Evolutionary conservation across 768 basidiomycete genomes (phyloP).

Genomic region (Stropharia rugosoannulata): DNA sequence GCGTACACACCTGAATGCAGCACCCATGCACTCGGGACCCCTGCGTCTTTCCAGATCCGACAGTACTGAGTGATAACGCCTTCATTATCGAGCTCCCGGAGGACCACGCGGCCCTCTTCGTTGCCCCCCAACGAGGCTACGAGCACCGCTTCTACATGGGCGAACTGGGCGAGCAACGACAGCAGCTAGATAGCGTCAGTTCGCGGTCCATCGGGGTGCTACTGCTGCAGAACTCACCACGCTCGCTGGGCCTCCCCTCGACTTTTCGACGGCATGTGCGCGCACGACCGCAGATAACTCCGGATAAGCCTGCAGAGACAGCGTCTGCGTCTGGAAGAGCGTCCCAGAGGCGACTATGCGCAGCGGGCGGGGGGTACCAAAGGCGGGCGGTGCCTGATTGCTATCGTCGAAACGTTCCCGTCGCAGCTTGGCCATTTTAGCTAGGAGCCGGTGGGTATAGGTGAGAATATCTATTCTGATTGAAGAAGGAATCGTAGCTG

Average conservation of each 20-base stretch:
- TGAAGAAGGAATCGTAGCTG: constrained; percentile 3
- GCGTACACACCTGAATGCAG: constrained; percentile 59
- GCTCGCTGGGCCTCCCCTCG: constrained; percentile 72
- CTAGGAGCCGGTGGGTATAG: constrained; percentile 16
- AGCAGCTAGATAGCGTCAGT: constrained; percentile 42
- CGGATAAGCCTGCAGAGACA: constrained; percentile 62
- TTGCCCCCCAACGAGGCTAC: constrained; percentile 75
- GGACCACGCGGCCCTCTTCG: constrained; percentile 62
- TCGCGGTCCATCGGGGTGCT: neutral
- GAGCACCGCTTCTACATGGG: constrained; percentile 61
- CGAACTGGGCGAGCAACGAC: constrained; percentile 71
- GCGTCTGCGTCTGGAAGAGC: constrained; percentile 74
- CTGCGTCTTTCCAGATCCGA: constrained; percentile 69
- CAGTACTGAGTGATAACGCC: constrained; percentile 72
- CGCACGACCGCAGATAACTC: constrained; percentile 56
- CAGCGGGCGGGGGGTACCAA: constrained; percentile 38
- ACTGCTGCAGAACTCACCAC: constrained; percentile 33
- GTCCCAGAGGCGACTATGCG: constrained; percentile 81
- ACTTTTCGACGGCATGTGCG: constrained; percentile 67
- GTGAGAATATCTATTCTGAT: constrained; percentile 13
- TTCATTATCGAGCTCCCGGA: constrained; percentile 62
- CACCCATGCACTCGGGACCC: constrained; percentile 83
- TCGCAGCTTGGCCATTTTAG: constrained; percentile 45
- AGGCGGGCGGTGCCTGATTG: constrained; percentile 20
- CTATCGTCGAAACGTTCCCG: constrained; percentile 38